Evolutionary conservation across 2,329 filamentous ascomycete genomes (phyloP).

Genomic region (Aspergillus uvarum): DNA sequence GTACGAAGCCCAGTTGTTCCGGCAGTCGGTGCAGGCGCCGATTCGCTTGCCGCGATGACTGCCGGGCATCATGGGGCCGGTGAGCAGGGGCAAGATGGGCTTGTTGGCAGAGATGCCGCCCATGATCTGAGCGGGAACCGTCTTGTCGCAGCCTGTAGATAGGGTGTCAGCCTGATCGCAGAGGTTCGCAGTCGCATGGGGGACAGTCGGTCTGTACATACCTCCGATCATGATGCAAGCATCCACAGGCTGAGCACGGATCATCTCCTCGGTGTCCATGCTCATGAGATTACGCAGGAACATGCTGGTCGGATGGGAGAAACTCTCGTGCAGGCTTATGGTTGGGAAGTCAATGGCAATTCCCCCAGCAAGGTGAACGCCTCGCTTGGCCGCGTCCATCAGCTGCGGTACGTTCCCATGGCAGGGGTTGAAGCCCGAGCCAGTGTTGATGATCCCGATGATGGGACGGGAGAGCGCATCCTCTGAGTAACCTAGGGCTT

Average conservation of each 20-base stretch:
- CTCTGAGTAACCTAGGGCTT: constrained; percentile 70
- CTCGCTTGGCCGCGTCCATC: constrained; percentile 67
- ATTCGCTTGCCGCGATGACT: constrained; percentile 63
- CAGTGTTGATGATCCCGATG: constrained; percentile 70
- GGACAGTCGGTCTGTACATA: constrained; percentile 29
- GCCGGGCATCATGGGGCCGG: constrained; percentile 73
- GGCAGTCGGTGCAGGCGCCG: constrained; percentile 71
- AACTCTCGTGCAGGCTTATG: constrained; percentile 69
- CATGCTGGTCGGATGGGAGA: constrained; percentile 71
- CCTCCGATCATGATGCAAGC: constrained; percentile 67
- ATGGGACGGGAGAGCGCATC: constrained; percentile 68
- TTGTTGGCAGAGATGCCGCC: constrained; percentile 73
- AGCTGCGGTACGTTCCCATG: constrained; percentile 71
- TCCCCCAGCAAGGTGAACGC: constrained; percentile 65
- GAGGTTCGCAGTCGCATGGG: not conserved
- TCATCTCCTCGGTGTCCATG: constrained; percentile 79
- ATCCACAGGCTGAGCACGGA: constrained; percentile 68
- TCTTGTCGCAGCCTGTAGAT: constrained; percentile 67
- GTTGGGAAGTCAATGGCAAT: constrained; percentile 72
- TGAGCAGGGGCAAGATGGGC: constrained; percentile 66
- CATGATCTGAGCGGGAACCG: constrained; percentile 71
- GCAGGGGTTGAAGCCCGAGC: constrained; percentile 71
- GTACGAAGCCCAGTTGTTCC: constrained; percentile 70
- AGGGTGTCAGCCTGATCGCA: not conserved
- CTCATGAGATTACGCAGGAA: constrained; percentile 72